phyloP scores from a whole-genome alignment of 2,329 filamentous ascomycete genomes.

The Colletotrichum sp. region DNA sequence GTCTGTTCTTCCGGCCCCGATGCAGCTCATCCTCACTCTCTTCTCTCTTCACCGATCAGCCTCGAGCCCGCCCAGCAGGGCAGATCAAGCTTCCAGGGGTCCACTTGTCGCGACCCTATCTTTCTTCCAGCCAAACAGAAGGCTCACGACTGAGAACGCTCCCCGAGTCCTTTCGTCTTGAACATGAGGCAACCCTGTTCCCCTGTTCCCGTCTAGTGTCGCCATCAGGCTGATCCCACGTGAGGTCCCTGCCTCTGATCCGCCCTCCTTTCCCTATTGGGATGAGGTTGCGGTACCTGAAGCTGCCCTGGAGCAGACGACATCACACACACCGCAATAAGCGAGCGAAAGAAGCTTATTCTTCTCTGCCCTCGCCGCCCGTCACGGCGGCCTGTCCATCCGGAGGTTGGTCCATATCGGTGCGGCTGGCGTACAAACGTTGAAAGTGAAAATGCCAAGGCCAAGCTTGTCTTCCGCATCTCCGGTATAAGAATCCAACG shows the following conservation, averaged over 20 bases:
- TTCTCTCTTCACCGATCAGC: background rate
- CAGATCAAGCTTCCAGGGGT: background rate
- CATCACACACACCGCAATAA: background rate
- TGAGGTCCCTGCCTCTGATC: background rate
- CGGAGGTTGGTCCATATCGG: background rate
- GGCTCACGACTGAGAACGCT: background rate
- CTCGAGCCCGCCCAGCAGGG: background rate
- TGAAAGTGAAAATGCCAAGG: background rate
- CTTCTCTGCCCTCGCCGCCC: background rate
- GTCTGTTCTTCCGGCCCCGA: background rate
- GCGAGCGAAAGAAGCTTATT: slow-evolving; percentile 1
- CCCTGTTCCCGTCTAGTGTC: background rate
- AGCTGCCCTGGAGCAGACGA: slow-evolving; percentile 1
- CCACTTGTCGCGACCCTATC: background rate
- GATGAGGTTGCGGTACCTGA: slow-evolving; percentile 19
- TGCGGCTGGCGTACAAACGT: background rate
- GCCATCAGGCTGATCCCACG: background rate
- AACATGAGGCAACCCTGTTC: background rate
- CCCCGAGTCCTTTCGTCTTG: background rate
- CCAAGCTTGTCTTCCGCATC: background rate
- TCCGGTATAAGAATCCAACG: slow-evolving; percentile 4
- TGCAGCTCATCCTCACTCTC: background rate
- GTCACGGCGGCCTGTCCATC: background rate
- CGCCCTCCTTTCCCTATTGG: slow-evolving; percentile 7
- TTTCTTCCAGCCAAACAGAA: background rate